phyloP scores from a whole-genome alignment of 1,284 basidiomycete genomes.

The Pholiota adiposa region DNA sequence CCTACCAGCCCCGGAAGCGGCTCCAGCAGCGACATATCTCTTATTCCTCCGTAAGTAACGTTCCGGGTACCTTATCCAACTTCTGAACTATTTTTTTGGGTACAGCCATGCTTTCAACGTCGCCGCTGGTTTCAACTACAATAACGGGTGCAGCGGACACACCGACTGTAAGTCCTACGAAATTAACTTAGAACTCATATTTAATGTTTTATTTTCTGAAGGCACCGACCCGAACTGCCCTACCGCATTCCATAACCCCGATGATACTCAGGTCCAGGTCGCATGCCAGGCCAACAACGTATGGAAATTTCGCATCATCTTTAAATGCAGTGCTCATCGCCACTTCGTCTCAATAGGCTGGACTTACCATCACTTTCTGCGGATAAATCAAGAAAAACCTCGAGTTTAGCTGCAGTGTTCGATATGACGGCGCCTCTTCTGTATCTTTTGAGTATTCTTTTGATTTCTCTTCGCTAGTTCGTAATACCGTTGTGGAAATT shows the following conservation, averaged over 20 bases:
- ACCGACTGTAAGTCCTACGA: background rate
- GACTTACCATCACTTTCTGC: constrained; percentile 9
- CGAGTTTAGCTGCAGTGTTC: background rate
- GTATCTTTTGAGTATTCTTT: background rate
- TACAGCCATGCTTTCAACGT: background rate
- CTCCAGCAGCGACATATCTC: background rate
- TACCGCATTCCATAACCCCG: background rate
- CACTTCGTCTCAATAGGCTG: background rate
- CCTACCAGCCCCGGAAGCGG: background rate
- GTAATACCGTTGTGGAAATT: background rate
- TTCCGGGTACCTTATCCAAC: background rate
- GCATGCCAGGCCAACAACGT: constrained; percentile 9
- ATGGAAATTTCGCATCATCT: background rate
- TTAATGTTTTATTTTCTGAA: background rate
- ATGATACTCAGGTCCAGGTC: constrained; percentile 7
- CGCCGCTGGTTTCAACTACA: background rate
- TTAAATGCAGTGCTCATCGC: background rate
- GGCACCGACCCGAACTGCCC: constrained; percentile 3
- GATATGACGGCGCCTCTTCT: background rate
- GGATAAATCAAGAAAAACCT: background rate
- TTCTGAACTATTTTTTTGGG: background rate
- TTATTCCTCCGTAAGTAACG: background rate
- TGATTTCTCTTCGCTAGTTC: background rate
- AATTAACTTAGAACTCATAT: background rate
- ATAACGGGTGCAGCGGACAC: background rate